Evolutionary conservation across 495 filamentous ascomycete genomes (phyloP), one percentile per base, ranked within the genome.

Genomic region (Penicillium nucicola): DNA sequence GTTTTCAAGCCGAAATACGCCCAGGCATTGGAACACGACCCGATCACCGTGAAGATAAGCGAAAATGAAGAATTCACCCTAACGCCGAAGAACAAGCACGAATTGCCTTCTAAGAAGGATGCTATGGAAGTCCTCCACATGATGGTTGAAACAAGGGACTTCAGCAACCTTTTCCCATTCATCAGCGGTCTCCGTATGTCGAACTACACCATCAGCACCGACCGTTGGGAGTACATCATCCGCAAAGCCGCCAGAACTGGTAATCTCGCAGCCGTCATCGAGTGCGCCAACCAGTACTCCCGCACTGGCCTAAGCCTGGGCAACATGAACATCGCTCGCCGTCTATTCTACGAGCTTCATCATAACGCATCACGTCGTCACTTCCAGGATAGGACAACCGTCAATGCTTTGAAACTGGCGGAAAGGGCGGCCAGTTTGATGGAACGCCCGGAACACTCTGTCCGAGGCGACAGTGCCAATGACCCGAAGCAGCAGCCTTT

Each of bases 61-160:
- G 76, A 77, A 45, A 78, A 72, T 46, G 80, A 86, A 50, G 62
- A 77, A 17, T 72, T 79, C 65, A 70, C 68, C 32, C 77, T 88
- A 55, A 70, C 69, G 38, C 72, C 79, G 57, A 64, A 77, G 55
- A 63, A 79, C 60, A 62, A 71, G 2, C 51, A 50, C 20, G 55
- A 61, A 3, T 41, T 65, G 22, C 60, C 86, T n/a, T 42, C 41
- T 5, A 50, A 67, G 6, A 69, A 74, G 22, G 52, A 74, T 31
- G 57, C 60, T n/a, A 18, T 59, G 13, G 33, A 60, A 11, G 61
- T 58, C 23, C 51, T 75, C 31, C 38, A 57, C n/a, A 50, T 72
- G 15, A 87, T 90, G 78, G 58, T 76, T 20, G 71, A 70, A 3
- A 60, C 58, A 20, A 69, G 69, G n/a, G 84, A 90, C 66, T 86